Percentiles rank a stretch among this genome's conserved stretches.
phyloP scores from a whole-genome alignment of 1,284 basidiomycete genomes.

The Prillingera fragicola region DNA sequence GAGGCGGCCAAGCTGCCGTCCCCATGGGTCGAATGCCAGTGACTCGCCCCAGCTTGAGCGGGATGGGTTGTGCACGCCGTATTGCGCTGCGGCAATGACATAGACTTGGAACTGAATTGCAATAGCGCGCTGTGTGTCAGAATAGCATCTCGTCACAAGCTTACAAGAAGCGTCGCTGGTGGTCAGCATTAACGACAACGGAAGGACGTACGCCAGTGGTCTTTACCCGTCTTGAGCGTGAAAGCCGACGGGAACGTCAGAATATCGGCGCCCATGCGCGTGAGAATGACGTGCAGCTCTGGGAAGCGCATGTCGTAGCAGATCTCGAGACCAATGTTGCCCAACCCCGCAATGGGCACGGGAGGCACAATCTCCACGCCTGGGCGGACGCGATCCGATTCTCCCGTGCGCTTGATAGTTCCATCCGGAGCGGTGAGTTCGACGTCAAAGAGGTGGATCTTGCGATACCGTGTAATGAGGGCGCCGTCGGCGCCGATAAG shows the following conservation, averaged over 20 bases:
- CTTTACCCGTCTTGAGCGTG: slow-evolving; percentile 49
- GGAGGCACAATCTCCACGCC: slow-evolving; percentile 41
- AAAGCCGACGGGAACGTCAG: slow-evolving; percentile 53
- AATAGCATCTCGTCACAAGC: not conserved
- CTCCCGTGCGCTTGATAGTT: slow-evolving; percentile 25
- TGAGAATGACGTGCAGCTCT: slow-evolving; percentile 48
- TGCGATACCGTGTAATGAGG: slow-evolving; percentile 47
- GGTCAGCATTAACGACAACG: not conserved
- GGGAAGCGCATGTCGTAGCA: slow-evolving; percentile 55
- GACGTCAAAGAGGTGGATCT: slow-evolving; percentile 54
- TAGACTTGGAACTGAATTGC: slow-evolving; percentile 44
- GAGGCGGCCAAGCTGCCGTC: slow-evolving; percentile 30
- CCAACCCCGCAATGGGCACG: slow-evolving; percentile 40
- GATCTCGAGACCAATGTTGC: slow-evolving; percentile 51
- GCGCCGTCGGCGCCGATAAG: slow-evolving; percentile 48
- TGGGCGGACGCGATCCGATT: slow-evolving; percentile 38
- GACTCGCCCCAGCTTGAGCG: slow-evolving; percentile 40
- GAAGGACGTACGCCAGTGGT: slow-evolving; percentile 39
- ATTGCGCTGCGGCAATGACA: slow-evolving; percentile 43
- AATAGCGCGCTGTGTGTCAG: slow-evolving; percentile 20
- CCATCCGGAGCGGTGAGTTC: slow-evolving; percentile 38
- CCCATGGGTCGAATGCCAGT: slow-evolving; percentile 41
- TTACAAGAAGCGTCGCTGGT: slow-evolving; percentile 25
- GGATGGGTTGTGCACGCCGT: slow-evolving; percentile 29
- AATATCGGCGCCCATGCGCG: slow-evolving; percentile 49